Percentiles rank a stretch among this genome's conserved stretches.
These are phyloP conservation scores for Nepenthes mirabilis DNA, from an alignment of 148 eudicot genomes.

Conservation along the genomic window DNA sequence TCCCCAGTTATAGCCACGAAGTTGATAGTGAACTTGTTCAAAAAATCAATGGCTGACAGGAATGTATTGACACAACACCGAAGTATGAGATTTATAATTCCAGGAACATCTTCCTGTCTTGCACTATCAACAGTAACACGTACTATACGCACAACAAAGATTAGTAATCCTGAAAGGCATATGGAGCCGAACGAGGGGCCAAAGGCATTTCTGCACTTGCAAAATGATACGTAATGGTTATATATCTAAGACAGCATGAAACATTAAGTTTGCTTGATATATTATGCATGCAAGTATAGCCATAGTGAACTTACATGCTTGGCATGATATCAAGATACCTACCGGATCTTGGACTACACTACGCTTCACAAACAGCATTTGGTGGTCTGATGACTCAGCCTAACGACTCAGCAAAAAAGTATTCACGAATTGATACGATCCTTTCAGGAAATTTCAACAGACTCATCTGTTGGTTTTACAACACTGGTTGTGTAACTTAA, in stretches of 20 bases:
- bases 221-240: not conserved
- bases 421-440: too few species aligned
- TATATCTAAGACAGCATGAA: not conserved
- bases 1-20: conserved; percentile 96
- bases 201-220: conserved; percentile 70
- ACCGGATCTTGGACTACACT: too few species aligned
- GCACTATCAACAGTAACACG: conserved; percentile 84
- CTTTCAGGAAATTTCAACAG: too few species aligned
- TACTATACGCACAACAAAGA: conserved; percentile 58
- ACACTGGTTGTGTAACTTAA: too few species aligned
- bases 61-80: conserved; percentile 61
- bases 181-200: conserved; percentile 92
- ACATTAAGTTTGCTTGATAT: not conserved
- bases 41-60: conserved; percentile 55
- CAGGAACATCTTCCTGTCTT: conserved; percentile 50
- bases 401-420: too few species aligned
- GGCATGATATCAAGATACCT: too few species aligned
- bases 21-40: conserved; percentile 87
- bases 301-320: too few species aligned
- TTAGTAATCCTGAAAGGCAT: conserved; percentile 78
- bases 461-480: too few species aligned
- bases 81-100: conserved; percentile 48
- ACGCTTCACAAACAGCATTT: too few species aligned
- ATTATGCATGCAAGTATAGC: too few species aligned
- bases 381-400: too few species aligned